Percentiles rank a stretch among this genome's conserved stretches.
Evolutionary conservation across 2,329 filamentous ascomycete genomes (phyloP).

Genomic region (Escovopsis sp.): DNA sequence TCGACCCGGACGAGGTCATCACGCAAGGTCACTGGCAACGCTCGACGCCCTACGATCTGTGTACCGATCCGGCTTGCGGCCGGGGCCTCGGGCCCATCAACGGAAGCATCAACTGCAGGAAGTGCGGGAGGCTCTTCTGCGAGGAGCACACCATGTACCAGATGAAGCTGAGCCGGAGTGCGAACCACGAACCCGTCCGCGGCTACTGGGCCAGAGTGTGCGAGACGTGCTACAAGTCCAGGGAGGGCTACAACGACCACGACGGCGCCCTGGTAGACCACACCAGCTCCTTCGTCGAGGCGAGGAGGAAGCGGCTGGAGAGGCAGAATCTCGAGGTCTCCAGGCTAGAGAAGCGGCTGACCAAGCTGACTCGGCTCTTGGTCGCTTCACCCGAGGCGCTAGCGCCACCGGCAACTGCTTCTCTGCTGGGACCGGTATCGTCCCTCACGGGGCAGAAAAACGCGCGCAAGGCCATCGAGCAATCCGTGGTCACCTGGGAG

Average conservation of each 20-base stretch:
- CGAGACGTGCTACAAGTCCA: constrained; percentile 97
- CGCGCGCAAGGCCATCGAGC: constrained; percentile 68
- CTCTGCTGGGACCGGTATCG: constrained; percentile 45
- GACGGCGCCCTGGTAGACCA: constrained; percentile 58
- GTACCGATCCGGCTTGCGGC: constrained; percentile 76
- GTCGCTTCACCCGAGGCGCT: constrained; percentile 59
- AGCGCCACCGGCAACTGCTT: constrained; percentile 30
- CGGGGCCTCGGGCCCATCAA: constrained; percentile 65
- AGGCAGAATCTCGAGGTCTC: constrained; percentile 78
- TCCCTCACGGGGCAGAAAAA: constrained; percentile 54
- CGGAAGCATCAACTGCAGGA: constrained; percentile 82
- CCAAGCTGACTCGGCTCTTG: constrained; percentile 73
- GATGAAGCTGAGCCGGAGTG: constrained; percentile 88
- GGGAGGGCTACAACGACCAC: constrained; percentile 89
- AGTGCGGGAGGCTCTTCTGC: constrained; percentile 87
- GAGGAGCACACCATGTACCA: constrained; percentile 99
- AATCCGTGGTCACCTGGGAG: constrained; percentile 89
- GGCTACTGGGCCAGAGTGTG: constrained; percentile 92
- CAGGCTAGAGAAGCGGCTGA: constrained; percentile 78
- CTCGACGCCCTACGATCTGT: constrained; percentile 57
- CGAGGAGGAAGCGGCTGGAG: constrained; percentile 67
- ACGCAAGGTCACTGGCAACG: constrained; percentile 82
- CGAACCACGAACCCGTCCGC: constrained; percentile 75
- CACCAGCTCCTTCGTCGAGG: constrained; percentile 51
- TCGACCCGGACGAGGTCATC: constrained; percentile 82